Evolutionary conservation across 208 protist genomes (phyloP), one percentile per base, ranked within the genome.

Genomic region (Acanthamoeba culbertsoni): DNA sequence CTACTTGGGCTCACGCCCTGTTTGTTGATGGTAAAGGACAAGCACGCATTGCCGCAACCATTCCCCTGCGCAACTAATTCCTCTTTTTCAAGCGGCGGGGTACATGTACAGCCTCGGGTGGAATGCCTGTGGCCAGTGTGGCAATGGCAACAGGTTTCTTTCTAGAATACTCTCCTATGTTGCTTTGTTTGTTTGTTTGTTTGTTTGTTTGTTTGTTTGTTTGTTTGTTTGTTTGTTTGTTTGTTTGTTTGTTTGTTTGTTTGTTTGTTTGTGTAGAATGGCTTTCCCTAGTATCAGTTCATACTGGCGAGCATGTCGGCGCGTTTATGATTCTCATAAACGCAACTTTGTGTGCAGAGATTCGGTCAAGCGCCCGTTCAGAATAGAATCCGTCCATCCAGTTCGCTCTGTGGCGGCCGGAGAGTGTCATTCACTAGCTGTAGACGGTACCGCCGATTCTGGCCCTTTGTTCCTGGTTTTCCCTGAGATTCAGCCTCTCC

Each of bases 41-140:
- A 43, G 63, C 3, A 75, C 37, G 31, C 63, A 75, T 37, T 71
- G 20, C 31, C 12, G 12, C 7, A 26, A 62, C 20, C 5, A 7
- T 14, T 4, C 55, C 55, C 20, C 5, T 4, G 12, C 20, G 5
- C 31, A n/a, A 6, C 55, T 26, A 28, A 7, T 62, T 62, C 12
- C 55, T 62, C 26, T 57, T 23, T 6, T 1, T 12, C 18, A 2
- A 79, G 68, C 42, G 33, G 42, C 20, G 35, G 68, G 68, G 14
- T 12, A 33, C 26, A 33, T 88, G 12, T 88, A 88, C 33, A 28
- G 45, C 6, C 16, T 55, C 16, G 77, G 77, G 12, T 88, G 77
- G 77, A 88, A 88, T 33, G 33, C 28, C 28, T 88, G 20, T 28
- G 77, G 77, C 0, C 77, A 88, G 51, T 88, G 77, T 48, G 77